Percentiles rank a stretch among this genome's conserved stretches.
phyloP scores from a whole-genome alignment of 768 basidiomycete species.

The Agaricus sinodeliciosus region DNA sequence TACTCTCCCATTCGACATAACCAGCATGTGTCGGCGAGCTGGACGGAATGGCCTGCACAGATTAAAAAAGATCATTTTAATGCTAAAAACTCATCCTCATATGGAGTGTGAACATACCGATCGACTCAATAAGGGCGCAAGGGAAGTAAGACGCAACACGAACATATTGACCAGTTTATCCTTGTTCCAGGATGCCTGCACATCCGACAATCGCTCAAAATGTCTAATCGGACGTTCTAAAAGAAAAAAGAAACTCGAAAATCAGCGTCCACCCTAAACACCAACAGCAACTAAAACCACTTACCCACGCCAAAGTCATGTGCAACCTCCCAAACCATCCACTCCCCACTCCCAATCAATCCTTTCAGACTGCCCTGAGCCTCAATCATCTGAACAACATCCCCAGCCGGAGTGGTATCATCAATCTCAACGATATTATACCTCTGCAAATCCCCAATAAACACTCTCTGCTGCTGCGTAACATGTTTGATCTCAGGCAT shows the following conservation, averaged over 20 bases:
- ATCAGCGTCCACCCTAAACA: not conserved
- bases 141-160: conserved; percentile 66
- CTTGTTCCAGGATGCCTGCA: conserved; percentile 85
- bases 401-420: conserved; percentile 60
- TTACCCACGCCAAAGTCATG: conserved; percentile 91
- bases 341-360: conserved; percentile 54
- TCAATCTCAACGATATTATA: conserved; percentile 71
- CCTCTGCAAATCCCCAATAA: conserved; percentile 70
- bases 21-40: conserved; percentile 41
- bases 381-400: conserved; percentile 63
- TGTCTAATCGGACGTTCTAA: conserved; percentile 85
- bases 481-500: conserved; percentile 32
- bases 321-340: conserved; percentile 89
- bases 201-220: conserved; percentile 76
- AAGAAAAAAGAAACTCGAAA: too few relatives aligned
- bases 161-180: conserved; percentile 77
- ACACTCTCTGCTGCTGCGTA: conserved; percentile 68
- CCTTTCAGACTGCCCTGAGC: conserved; percentile 60
- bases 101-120: conserved; percentile 35
- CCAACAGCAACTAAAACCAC: conserved; percentile 15
- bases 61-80: conserved; percentile 10
- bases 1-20: conserved; percentile 85
- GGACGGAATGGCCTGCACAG: conserved; percentile 32
- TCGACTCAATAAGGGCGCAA: conserved; percentile 53
- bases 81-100: not conserved